Conservation (phyloP, 148 eudicot species). For the Amaranthus cruentus region DNA sequence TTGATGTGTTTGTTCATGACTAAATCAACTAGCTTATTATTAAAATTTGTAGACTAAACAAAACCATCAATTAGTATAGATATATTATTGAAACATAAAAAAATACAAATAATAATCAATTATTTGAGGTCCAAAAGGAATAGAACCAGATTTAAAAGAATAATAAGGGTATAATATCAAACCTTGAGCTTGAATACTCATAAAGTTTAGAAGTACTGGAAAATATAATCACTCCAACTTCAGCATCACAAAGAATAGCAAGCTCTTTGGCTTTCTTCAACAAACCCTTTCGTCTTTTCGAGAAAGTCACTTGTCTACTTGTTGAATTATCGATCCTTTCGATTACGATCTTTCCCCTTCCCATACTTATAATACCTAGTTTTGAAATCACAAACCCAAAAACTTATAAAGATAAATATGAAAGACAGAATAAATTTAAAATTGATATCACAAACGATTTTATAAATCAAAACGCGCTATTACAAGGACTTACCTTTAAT, state of each 20-base stretch:
- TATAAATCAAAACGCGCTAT: neutral
- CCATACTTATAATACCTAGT: constrained; percentile 31
- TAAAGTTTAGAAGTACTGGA: constrained; percentile 47
- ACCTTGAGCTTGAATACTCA: constrained; percentile 46
- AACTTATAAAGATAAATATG: neutral
- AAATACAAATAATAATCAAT: neutral
- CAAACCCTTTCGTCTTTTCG: constrained; percentile 49
- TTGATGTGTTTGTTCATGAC: too few relatives aligned
- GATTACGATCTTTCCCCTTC: constrained; percentile 72
- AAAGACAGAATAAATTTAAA: neutral
- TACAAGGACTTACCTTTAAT: neutral
- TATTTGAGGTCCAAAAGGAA: neutral
- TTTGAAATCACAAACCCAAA: neutral
- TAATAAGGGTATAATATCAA: neutral
- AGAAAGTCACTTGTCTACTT: constrained; percentile 53
- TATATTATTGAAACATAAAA: neutral
- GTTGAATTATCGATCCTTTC: constrained; percentile 48
- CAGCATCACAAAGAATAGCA: constrained; percentile 51
- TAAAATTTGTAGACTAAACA: too few relatives aligned
- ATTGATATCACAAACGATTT: neutral
- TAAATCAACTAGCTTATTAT: too few relatives aligned
- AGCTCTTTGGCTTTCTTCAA: constrained; percentile 55
- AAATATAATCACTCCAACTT: constrained; percentile 47
- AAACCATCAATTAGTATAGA: too few relatives aligned
- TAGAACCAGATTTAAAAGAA: neutral